Conservation (phyloP, 2,329 filamentous ascomycete genomes). For the Claviceps fusiformis region DNA sequence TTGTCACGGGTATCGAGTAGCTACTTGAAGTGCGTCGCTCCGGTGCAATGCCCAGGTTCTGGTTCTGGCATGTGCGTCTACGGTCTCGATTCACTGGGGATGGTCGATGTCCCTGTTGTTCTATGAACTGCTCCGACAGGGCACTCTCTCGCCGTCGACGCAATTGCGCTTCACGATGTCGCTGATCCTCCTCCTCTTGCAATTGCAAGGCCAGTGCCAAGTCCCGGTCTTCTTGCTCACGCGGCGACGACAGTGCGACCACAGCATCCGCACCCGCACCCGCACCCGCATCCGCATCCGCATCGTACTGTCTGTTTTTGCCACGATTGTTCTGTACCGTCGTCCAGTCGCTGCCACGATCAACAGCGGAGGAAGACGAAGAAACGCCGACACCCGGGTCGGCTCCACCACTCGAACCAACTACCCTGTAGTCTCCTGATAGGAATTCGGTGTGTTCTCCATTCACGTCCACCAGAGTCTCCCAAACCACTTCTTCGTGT, state of each 20-base stretch:
- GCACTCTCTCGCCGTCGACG: constrained; percentile 52
- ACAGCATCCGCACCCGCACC: too few species aligned
- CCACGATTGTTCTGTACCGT: constrained; percentile 30
- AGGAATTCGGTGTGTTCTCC: constrained; percentile 74
- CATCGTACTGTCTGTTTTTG: constrained; percentile 13
- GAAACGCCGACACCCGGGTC: constrained; percentile 9
- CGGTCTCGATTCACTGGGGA: constrained; percentile 11
- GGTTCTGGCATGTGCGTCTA: constrained; percentile 3
- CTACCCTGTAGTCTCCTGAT: constrained; percentile 76
- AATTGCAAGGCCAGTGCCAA: constrained; percentile 81
- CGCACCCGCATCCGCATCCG: constrained; percentile 12
- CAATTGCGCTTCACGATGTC: constrained; percentile 51
- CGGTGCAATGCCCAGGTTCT: constrained; percentile 2
- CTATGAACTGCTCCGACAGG: constrained; percentile 57
- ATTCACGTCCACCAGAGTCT: constrained; percentile 77
- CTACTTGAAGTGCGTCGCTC: constrained; percentile 15
- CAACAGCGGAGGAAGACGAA: constrained; percentile 8
- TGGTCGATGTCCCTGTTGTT: constrained; percentile 40
- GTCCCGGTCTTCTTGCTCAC: constrained; percentile 70
- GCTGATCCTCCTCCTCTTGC: constrained; percentile 85
- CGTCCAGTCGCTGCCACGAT: constrained; percentile 34
- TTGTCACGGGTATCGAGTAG: constrained; percentile 2
- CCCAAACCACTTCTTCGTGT: constrained; percentile 91
- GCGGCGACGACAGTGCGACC: constrained; percentile 26
- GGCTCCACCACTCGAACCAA: constrained; percentile 39